These are phyloP conservation scores for Ceratocystis lukuohia DNA, from an alignment of 2,329 filamentous ascomycete species.

Conservation along the genomic window DNA sequence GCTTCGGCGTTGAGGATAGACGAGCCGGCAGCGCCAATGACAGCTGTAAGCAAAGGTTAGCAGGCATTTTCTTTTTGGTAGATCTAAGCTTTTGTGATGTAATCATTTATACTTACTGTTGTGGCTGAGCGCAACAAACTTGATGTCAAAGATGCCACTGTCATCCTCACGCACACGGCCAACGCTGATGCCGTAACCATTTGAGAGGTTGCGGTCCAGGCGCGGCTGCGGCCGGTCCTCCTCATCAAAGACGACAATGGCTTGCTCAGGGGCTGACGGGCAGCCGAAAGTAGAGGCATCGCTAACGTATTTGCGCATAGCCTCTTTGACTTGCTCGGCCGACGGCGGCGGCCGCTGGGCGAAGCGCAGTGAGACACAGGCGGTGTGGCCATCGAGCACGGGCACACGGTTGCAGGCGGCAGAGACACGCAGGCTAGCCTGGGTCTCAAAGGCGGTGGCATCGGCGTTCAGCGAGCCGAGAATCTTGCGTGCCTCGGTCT, in stretches of 20 bases:
- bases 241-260: constrained; percentile 84
- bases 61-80: constrained; percentile 8
- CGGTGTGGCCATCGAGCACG: constrained; percentile 90
- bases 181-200: constrained; percentile 83
- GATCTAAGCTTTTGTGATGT: neutral
- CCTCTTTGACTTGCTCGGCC: constrained; percentile 62
- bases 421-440: constrained; percentile 59
- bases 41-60: constrained; percentile 43
- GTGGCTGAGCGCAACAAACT: constrained; percentile 87
- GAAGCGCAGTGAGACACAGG: constrained; percentile 83
- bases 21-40: constrained; percentile 91
- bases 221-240: constrained; percentile 81
- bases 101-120: constrained; percentile 37
- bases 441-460: constrained; percentile 62
- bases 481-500: constrained; percentile 91
- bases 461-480: constrained; percentile 61
- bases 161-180: constrained; percentile 77
- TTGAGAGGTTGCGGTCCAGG: constrained; percentile 71
- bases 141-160: constrained; percentile 81
- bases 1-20: constrained; percentile 92
- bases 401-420: constrained; percentile 87
- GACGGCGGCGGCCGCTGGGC: constrained; percentile 59
- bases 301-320: constrained; percentile 65
- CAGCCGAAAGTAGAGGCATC: constrained; percentile 76
- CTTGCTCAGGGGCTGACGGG: constrained; percentile 66